Conservation (phyloP, 148 eudicot genomes). For the Pouteria glomerata region DNA sequence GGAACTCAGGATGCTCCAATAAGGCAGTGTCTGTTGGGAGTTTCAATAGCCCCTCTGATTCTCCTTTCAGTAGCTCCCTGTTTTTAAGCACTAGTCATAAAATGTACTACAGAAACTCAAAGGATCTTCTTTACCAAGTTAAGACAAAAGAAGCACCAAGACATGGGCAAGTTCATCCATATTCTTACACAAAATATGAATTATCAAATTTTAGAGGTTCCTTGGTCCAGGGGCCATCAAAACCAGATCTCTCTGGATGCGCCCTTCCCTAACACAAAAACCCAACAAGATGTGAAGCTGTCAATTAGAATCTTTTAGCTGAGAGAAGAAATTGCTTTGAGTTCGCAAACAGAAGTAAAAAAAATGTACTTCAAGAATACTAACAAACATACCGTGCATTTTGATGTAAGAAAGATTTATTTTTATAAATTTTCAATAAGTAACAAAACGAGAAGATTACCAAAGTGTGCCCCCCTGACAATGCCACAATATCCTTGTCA, state of each 20-base stretch:
- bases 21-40: conserved; percentile 82
- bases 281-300: not conserved
- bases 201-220: conserved; percentile 94
- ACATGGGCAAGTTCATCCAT: not conserved
- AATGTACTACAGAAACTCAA: conserved; percentile 1
- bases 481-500: conserved; percentile 37
- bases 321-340: not conserved
- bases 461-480: conserved; percentile 30
- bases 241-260: conserved; percentile 23
- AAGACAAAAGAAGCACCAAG: conserved; percentile 1
- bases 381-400: not conserved
- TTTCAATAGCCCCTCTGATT: conserved; percentile 78
- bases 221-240: conserved; percentile 94
- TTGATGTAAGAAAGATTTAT: not conserved
- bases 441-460: conserved; percentile 11
- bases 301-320: not conserved
- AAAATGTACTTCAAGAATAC: not conserved
- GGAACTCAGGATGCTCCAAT: conserved; percentile 77
- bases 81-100: conserved; percentile 2
- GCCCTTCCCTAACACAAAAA: conserved; percentile 18
- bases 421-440: not conserved
- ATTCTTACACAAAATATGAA: conserved; percentile 80
- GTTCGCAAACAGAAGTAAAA: not conserved
- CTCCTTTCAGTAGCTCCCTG: conserved; percentile 86
- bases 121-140: conserved; percentile 3